A percentile compares a stretch with the other conserved stretches of the same genome.
Evolutionary conservation across 129 eudicot genomes (phyloP).

Genomic region (Oenanthe sinensis): DNA sequence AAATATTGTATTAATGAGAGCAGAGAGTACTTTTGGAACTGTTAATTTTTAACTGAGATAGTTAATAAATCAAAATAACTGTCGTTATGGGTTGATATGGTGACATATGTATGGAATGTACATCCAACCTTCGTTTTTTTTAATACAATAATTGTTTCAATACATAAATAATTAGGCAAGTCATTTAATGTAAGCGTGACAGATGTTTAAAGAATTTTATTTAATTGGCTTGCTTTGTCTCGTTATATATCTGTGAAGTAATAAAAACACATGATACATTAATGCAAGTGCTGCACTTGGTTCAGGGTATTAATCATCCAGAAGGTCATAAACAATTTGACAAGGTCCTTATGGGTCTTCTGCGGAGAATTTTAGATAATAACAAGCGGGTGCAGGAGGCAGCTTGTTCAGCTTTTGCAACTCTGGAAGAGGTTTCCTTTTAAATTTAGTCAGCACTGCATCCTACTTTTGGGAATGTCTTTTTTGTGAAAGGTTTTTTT

Average conservation of each 20-base stretch:
- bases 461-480: background rate
- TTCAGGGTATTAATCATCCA: constrained; percentile 58
- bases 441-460: background rate
- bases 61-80: background rate
- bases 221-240: background rate
- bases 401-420: constrained; percentile 99
- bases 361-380: constrained; percentile 80
- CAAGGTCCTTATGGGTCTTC: constrained; percentile 68
- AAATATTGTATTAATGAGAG: background rate
- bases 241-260: background rate
- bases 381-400: constrained; percentile 98
- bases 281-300: background rate
- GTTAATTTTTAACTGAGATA: background rate
- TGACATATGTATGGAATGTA: background rate
- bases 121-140: background rate
- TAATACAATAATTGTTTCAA: background rate
- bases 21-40: background rate
- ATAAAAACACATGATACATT: background rate
- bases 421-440: constrained; percentile 84
- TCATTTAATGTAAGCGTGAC: background rate
- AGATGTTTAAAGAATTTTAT: background rate
- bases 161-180: background rate
- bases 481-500: constrained; percentile 2
- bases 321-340: constrained; percentile 85
- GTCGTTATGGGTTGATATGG: background rate